These are phyloP conservation scores for Blastocystis hominis DNA, from an alignment of 352 stramenopile genomes.

Conservation along the genomic window DNA sequence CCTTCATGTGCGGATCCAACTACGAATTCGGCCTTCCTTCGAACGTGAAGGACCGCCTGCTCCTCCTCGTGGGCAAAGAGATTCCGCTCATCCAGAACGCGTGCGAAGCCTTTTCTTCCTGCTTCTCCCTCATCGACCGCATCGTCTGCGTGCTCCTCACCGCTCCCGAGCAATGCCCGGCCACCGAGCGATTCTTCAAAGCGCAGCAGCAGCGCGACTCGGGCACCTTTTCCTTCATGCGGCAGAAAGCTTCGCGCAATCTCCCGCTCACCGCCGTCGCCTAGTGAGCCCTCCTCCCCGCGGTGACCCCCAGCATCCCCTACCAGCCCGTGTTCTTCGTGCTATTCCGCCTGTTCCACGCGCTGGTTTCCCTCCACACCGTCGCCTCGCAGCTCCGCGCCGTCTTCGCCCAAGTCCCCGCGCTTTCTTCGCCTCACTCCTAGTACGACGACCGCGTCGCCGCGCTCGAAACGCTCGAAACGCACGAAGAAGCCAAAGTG, in stretches of 20 bases:
- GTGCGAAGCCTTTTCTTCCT: neutral
- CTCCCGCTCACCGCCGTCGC: neutral
- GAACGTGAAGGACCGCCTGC: neutral
- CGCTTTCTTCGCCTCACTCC: too few relatives aligned
- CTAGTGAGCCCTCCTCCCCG: neutral
- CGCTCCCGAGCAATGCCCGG: neutral
- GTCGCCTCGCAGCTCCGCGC: neutral
- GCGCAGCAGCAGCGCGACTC: neutral
- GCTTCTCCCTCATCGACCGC: neutral
- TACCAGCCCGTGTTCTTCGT: conserved; percentile 23
- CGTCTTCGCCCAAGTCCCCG: neutral
- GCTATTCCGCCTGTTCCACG: neutral
- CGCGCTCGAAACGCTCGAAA: neutral
- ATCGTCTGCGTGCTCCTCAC: neutral
- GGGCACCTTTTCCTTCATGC: neutral
- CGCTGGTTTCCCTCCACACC: conserved; percentile 1
- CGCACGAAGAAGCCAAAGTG: neutral
- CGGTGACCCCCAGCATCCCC: neutral
- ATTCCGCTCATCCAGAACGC: neutral
- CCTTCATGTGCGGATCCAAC: neutral
- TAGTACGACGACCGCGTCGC: too few relatives aligned
- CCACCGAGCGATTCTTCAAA: neutral
- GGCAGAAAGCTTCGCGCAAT: neutral
- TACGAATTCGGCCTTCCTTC: neutral
- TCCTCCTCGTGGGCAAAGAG: neutral